Evolutionary conservation across 2,329 filamentous ascomycete species (phyloP).

Genomic region (Colletotrichum sp.): DNA sequence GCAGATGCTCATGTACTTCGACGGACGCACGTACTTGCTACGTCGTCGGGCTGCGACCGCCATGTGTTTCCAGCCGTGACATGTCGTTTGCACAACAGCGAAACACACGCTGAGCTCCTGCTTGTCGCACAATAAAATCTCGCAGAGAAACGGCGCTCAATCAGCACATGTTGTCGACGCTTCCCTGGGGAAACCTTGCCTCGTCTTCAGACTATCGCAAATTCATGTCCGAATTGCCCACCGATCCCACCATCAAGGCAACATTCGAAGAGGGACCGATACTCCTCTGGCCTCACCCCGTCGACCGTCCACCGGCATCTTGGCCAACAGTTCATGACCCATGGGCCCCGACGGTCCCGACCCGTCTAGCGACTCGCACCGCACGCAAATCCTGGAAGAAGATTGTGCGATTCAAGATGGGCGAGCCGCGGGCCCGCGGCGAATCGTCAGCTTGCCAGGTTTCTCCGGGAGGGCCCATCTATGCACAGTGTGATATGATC

Average conservation of each 20-base stretch:
- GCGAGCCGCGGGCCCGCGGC: conserved; percentile 5
- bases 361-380: background rate
- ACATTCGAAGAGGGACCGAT: background rate
- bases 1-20: background rate
- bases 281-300: background rate
- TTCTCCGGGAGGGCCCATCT: background rate
- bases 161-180: background rate
- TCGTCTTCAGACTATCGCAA: background rate
- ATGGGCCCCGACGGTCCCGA: background rate
- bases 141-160: background rate
- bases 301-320: background rate
- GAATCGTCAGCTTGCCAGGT: background rate
- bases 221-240: background rate
- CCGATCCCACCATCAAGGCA: background rate
- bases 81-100: background rate
- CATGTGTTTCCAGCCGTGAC: background rate
- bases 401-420: conserved; percentile 4
- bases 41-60: conserved; percentile 12
- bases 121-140: background rate
- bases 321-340: background rate
- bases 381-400: conserved; percentile 2
- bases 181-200: background rate
- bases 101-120: background rate
- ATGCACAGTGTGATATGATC: conserved; percentile 15
- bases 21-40: background rate